Evolutionary conservation across 2,329 filamentous ascomycete species (phyloP).

Genomic region (Tolypocladium tundrense): DNA sequence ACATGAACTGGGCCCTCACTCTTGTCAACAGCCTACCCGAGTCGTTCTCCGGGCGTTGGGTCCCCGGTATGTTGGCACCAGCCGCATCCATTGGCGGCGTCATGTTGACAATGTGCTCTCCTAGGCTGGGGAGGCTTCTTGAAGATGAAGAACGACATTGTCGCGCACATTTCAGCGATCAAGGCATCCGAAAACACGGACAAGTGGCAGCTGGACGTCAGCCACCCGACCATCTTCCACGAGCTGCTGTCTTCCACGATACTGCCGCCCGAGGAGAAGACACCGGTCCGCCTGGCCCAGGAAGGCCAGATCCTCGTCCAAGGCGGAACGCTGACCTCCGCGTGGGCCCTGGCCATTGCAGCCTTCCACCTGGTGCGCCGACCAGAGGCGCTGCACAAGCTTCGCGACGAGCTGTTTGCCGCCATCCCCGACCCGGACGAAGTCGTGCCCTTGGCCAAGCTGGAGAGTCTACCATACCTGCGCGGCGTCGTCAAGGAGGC

Average conservation of each 20-base stretch:
- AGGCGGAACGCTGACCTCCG: slow-evolving; percentile 30
- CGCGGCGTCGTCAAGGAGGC: slow-evolving; percentile 41
- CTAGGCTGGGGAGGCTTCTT: slow-evolving; percentile 26
- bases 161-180: slow-evolving; percentile 23
- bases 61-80: slow-evolving; percentile 14
- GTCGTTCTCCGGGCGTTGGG: slow-evolving; percentile 21
- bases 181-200: slow-evolving; percentile 21
- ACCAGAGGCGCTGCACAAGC: slow-evolving; percentile 16
- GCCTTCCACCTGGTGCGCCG: slow-evolving; percentile 24
- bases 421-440: slow-evolving; percentile 20
- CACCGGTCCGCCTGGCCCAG: slow-evolving; percentile 21
- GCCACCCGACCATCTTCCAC: slow-evolving; percentile 25
- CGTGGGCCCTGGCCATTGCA: slow-evolving; percentile 22
- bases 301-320: slow-evolving; percentile 27
- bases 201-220: slow-evolving; percentile 21
- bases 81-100: not conserved
- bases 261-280: slow-evolving; percentile 23
- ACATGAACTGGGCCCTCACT: slow-evolving; percentile 23
- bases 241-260: slow-evolving; percentile 19
- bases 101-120: slow-evolving; percentile 9
- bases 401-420: slow-evolving; percentile 25
- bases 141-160: slow-evolving; percentile 27
- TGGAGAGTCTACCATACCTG: slow-evolving; percentile 32
- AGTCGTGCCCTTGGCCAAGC: slow-evolving; percentile 14
- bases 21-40: slow-evolving; percentile 25